Evolutionary conservation across 176 grass and related monocot genomes (phyloP).

Genomic region (Aegilops tauschii): DNA sequence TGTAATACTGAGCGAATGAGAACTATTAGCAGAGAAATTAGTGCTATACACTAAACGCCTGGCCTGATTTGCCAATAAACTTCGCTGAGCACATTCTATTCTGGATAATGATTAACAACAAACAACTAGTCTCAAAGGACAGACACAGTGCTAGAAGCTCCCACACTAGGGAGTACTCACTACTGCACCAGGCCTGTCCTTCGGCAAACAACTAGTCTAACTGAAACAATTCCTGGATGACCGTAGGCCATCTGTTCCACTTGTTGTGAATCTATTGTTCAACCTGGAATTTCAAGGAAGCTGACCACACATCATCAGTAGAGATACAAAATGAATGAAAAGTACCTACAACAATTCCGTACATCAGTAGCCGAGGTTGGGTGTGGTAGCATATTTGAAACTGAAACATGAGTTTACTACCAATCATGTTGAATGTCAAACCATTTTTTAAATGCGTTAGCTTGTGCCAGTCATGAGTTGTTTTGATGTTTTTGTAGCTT

Average conservation of each 20-base stretch:
- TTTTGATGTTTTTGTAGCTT: neutral
- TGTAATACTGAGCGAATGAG: too few relatives aligned
- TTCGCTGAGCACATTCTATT: too few relatives aligned
- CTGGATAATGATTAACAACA: too few relatives aligned
- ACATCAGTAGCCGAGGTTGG: neutral
- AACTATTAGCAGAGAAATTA: too few relatives aligned
- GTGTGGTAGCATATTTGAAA: neutral
- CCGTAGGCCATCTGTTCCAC: neutral
- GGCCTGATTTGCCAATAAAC: too few relatives aligned
- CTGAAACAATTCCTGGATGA: neutral
- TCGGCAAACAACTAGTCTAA: too few relatives aligned
- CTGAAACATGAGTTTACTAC: neutral
- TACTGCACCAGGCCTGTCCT: too few relatives aligned
- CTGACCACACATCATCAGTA: neutral
- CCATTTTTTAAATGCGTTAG: neutral
- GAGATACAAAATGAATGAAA: neutral
- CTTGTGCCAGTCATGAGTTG: neutral
- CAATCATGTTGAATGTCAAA: neutral
- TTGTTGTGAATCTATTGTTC: neutral
- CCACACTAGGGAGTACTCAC: too few relatives aligned
- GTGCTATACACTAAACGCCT: too few relatives aligned
- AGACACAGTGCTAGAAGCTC: too few relatives aligned
- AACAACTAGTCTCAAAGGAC: too few relatives aligned
- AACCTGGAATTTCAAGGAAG: neutral
- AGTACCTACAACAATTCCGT: neutral